These are phyloP conservation scores for Venturia nashicola DNA, from an alignment of 2,329 filamentous ascomycete species.

Conservation along the genomic window DNA sequence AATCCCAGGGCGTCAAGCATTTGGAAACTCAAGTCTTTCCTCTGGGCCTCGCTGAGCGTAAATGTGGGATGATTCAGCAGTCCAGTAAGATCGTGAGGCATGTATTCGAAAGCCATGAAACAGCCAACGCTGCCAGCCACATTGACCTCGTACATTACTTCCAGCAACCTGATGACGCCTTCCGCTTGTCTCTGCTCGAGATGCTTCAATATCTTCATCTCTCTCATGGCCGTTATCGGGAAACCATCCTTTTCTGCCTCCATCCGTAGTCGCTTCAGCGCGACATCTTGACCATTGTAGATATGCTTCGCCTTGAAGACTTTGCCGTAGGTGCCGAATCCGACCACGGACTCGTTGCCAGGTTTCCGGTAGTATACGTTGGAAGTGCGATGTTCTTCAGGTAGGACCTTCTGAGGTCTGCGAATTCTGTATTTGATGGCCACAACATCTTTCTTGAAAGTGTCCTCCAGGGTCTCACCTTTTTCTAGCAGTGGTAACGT, in stretches of 20 bases:
- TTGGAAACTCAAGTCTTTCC: conserved; percentile 85
- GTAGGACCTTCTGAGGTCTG: conserved; percentile 5
- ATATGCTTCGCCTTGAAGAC: conserved; percentile 90
- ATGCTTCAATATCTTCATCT: conserved; percentile 85
- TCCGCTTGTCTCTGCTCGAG: conserved; percentile 47
- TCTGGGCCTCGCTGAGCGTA: conserved; percentile 69
- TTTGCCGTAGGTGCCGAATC: conserved; percentile 90
- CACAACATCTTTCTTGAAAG: conserved; percentile 8
- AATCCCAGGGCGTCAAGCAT: conserved; percentile 92
- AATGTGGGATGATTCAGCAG: conserved; percentile 91
- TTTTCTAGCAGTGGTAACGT: neutral
- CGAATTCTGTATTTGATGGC: conserved; percentile 8
- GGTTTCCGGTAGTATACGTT: conserved; percentile 82
- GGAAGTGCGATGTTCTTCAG: conserved; percentile 3
- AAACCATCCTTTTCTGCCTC: conserved; percentile 61
- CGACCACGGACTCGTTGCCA: conserved; percentile 93
- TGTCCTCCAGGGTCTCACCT: conserved; percentile 7
- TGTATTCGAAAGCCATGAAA: conserved; percentile 99
- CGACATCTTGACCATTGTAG: conserved; percentile 75
- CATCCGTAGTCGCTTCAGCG: conserved; percentile 86
- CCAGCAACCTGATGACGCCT: conserved; percentile 72
- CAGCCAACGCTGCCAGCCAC: conserved; percentile 47
- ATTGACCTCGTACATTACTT: conserved; percentile 97
- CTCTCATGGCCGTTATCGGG: conserved; percentile 78
- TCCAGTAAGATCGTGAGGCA: conserved; percentile 91